A percentile compares a stretch with the other conserved stretches of the same genome.
phyloP scores from a whole-genome alignment of 2,329 filamentous ascomycete genomes.

The Aspergillus alliaceus region DNA sequence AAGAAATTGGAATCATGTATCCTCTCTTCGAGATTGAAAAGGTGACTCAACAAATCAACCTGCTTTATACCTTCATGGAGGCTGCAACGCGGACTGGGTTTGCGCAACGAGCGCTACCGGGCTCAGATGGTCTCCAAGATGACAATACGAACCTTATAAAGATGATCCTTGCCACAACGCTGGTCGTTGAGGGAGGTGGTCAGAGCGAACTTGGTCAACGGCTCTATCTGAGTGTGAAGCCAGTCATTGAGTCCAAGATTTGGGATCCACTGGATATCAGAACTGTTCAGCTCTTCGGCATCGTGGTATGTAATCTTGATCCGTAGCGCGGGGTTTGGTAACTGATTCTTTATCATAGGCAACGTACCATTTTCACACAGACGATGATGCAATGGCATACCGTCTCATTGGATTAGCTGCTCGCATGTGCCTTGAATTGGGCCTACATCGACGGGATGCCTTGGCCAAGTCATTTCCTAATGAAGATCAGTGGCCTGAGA shows the following conservation, averaged over 20 bases:
- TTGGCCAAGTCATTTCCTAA: slow-evolving; percentile 66
- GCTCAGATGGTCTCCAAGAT: slow-evolving; percentile 61
- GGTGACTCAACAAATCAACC: slow-evolving; percentile 68
- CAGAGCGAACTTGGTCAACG: slow-evolving; percentile 71
- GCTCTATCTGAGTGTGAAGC: slow-evolving; percentile 75
- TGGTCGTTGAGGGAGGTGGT: slow-evolving; percentile 76
- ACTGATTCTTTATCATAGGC: slow-evolving; percentile 45
- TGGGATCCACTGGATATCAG: slow-evolving; percentile 59
- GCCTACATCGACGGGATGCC: slow-evolving; percentile 76
- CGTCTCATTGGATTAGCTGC: slow-evolving; percentile 80
- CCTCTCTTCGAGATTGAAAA: slow-evolving; percentile 75
- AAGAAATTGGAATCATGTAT: slow-evolving; percentile 92
- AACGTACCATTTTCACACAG: slow-evolving; percentile 79
- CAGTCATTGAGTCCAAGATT: slow-evolving; percentile 64
- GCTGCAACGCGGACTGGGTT: slow-evolving; percentile 61
- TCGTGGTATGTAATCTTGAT: slow-evolving; percentile 37
- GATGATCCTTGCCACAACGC: slow-evolving; percentile 74
- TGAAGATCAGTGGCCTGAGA: slow-evolving; percentile 66
- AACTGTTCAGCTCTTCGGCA: slow-evolving; percentile 58
- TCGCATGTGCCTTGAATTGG: slow-evolving; percentile 75
- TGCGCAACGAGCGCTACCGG: slow-evolving; percentile 54
- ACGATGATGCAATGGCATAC: slow-evolving; percentile 85
- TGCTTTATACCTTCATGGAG: slow-evolving; percentile 72
- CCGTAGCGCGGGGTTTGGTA: not conserved
- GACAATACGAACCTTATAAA: slow-evolving; percentile 73